Evolutionary conservation across 1,284 basidiomycete species (phyloP).

Genomic region (Calocybe gambosa): DNA sequence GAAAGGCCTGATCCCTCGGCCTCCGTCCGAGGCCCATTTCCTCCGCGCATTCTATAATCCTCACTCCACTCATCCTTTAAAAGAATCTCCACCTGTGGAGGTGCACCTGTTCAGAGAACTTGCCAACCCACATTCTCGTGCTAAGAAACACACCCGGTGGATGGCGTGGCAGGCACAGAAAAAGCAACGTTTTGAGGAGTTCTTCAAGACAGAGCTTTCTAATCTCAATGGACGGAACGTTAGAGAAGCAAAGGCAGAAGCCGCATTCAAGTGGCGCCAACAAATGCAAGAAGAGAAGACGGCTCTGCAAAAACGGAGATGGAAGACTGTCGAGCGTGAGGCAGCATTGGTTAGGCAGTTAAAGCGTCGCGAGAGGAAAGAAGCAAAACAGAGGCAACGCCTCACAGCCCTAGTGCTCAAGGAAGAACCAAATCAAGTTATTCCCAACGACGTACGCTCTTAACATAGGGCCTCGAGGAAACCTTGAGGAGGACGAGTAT

Average conservation of each 20-base stretch:
- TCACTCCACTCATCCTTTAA: slow-evolving; percentile 29
- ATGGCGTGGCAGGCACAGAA: slow-evolving; percentile 45
- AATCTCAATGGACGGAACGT: slow-evolving; percentile 50
- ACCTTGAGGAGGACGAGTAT: neutral
- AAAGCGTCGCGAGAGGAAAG: slow-evolving; percentile 55
- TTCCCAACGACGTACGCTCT: slow-evolving; percentile 37
- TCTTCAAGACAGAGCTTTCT: slow-evolving; percentile 48
- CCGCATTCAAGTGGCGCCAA: slow-evolving; percentile 65
- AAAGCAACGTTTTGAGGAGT: slow-evolving; percentile 44
- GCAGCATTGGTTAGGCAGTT: slow-evolving; percentile 44
- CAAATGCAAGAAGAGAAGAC: slow-evolving; percentile 51
- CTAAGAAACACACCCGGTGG: slow-evolving; percentile 74
- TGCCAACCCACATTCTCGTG: slow-evolving; percentile 72
- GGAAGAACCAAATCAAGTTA: slow-evolving; percentile 60
- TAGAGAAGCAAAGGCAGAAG: slow-evolving; percentile 62
- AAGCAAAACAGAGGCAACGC: slow-evolving; percentile 49
- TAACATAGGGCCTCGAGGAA: neutral
- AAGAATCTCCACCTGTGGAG: slow-evolving; percentile 56
- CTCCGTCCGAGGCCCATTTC: slow-evolving; percentile 51
- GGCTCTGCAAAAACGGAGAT: slow-evolving; percentile 52
- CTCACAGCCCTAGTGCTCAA: slow-evolving; percentile 56
- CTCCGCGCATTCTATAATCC: slow-evolving; percentile 52
- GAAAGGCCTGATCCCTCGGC: slow-evolving; percentile 32
- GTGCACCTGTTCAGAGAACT: slow-evolving; percentile 60
- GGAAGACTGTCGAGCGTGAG: slow-evolving; percentile 42